These are phyloP conservation scores for Rhodocollybia butyracea DNA, from an alignment of 768 basidiomycete species.

Conservation along the genomic window DNA sequence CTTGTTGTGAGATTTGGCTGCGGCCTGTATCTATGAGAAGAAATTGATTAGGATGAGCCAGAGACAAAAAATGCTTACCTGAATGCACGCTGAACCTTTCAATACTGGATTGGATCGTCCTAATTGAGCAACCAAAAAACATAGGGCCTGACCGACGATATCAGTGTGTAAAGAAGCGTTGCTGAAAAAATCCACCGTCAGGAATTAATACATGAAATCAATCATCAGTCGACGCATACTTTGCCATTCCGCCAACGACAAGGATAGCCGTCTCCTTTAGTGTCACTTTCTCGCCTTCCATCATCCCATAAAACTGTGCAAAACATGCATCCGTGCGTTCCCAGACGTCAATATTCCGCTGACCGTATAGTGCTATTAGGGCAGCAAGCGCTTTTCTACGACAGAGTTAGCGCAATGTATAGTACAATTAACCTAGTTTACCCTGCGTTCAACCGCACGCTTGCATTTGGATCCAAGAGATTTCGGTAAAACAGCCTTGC, in stretches of 20 bases:
- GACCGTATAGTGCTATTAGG: slow-evolving; percentile 41
- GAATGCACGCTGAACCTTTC: slow-evolving; percentile 64
- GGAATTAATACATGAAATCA: neutral
- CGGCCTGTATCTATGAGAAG: slow-evolving; percentile 47
- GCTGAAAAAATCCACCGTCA: neutral
- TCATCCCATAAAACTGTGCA: slow-evolving; percentile 41
- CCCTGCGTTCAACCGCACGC: slow-evolving; percentile 68
- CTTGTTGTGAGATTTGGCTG: slow-evolving; percentile 60
- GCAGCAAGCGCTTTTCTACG: slow-evolving; percentile 46
- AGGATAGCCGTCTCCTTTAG: slow-evolving; percentile 65
- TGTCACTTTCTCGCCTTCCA: slow-evolving; percentile 42
- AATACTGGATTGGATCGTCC: slow-evolving; percentile 66
- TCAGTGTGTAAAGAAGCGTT: slow-evolving; percentile 46
- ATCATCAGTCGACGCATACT: slow-evolving; percentile 25
- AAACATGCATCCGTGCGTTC: slow-evolving; percentile 38
- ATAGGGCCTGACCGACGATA: slow-evolving; percentile 56
- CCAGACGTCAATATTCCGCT: slow-evolving; percentile 27
- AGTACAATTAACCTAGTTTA: slow-evolving; percentile 28
- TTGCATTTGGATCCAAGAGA: slow-evolving; percentile 51
- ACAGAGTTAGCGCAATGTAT: neutral
- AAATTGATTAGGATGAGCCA: slow-evolving; percentile 5
- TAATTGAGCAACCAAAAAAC: slow-evolving; percentile 62
- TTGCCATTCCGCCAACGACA: slow-evolving; percentile 55
- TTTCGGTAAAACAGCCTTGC: slow-evolving; percentile 39
- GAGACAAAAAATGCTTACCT: slow-evolving; percentile 38